These are phyloP conservation scores for Talaromyces proteolyticus DNA, from an alignment of 495 filamentous ascomycete species.

Conservation along the genomic window DNA sequence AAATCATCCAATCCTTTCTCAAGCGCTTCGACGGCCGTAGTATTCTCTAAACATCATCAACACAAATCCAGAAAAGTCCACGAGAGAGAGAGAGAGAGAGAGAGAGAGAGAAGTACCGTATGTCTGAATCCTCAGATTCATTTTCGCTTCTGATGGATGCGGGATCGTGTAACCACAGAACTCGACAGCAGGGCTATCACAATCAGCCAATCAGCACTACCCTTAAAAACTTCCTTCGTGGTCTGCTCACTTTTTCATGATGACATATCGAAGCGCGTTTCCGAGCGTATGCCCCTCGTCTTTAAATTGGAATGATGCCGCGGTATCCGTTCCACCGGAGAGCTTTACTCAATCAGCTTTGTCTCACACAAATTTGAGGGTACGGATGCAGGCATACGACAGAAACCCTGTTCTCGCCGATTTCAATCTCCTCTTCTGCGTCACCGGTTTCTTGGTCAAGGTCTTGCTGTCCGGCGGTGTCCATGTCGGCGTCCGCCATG, in stretches of 20 bases:
- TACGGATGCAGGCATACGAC: conserved; percentile 36
- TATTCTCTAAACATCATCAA: conserved; percentile 51
- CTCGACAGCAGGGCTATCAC: conserved; percentile 76
- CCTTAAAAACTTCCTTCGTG: background rate
- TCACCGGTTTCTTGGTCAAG: conserved; percentile 29
- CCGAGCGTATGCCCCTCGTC: conserved; percentile 93
- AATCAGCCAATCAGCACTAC: background rate
- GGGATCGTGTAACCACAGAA: conserved; percentile 98
- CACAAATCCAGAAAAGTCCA: background rate
- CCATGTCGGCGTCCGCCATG: conserved; percentile 46
- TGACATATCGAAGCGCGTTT: conserved; percentile 88
- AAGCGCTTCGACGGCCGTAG: conserved; percentile 74
- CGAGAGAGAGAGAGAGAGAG: conserved; percentile 2
- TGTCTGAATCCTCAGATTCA: conserved; percentile 96
- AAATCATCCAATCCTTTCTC: conserved; percentile 86
- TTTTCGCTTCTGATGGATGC: conserved; percentile 90
- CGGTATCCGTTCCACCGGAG: conserved; percentile 63
- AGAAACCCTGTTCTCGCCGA: conserved; percentile 48
- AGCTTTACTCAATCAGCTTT: conserved; percentile 36
- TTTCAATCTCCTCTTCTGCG: conserved; percentile 17
- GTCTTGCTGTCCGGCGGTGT: conserved; percentile 35
- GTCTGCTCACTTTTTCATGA: conserved; percentile 88
- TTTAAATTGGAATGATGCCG: conserved; percentile 81
- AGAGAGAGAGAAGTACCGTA: conserved; percentile 56
- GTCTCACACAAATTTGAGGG: too few species aligned